Evolutionary conservation across 148 eudicot species (phyloP).

Genomic region (Rhododendron kiyosumense): DNA sequence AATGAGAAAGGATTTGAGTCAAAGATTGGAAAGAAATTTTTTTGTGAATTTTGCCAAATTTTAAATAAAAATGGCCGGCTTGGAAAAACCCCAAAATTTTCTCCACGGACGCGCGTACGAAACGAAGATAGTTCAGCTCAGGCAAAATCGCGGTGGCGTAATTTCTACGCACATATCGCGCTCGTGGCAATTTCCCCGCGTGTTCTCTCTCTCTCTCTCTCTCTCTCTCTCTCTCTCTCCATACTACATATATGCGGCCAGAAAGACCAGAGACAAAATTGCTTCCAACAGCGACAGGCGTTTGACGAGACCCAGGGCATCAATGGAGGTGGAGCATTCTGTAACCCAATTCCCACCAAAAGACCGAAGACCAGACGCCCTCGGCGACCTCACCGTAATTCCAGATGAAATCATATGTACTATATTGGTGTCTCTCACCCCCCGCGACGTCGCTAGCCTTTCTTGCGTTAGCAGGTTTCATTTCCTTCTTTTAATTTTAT

Average conservation of each 20-base stretch:
- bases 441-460: conserved; percentile 74
- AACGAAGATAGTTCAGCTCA: neutral
- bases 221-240: conserved; percentile 6
- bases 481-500: neutral
- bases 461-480: conserved; percentile 90
- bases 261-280: neutral
- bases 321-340: conserved; percentile 28
- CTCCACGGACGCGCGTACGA: conserved; percentile 2
- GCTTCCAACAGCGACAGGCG: neutral
- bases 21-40: no score
- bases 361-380: conserved; percentile 69
- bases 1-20: no score
- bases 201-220: neutral
- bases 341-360: conserved; percentile 11
- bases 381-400: conserved; percentile 62
- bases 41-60: no score
- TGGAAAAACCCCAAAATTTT: neutral
- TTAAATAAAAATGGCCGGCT: no score
- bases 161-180: conserved; percentile 5
- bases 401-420: conserved; percentile 68
- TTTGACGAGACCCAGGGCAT: neutral
- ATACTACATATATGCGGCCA: neutral
- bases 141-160: neutral
- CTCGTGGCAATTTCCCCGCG: neutral
- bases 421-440: conserved; percentile 44